Conservation (phyloP, 495 filamentous ascomycete species). For the Saxispiralis lemnorum region DNA sequence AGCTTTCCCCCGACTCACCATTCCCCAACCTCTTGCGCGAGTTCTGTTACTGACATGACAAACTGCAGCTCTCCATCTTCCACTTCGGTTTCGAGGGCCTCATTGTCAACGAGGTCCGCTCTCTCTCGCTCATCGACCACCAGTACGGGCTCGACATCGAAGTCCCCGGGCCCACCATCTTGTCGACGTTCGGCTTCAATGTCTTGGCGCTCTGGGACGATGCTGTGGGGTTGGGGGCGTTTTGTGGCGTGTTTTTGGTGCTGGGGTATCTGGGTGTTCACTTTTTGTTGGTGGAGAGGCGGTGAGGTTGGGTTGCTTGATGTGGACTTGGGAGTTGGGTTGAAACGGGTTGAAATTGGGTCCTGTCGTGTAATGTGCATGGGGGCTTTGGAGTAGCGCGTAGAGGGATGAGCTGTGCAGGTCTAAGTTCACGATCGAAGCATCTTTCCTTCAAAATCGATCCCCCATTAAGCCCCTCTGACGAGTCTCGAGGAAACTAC, state of each 20-base stretch:
- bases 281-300: conserved; percentile 76
- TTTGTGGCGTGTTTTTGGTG: conserved; percentile 68
- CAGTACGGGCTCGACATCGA: conserved; percentile 90
- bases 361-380: no score
- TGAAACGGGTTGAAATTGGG: no score
- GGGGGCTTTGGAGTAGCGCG: no score
- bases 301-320: no score
- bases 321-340: no score
- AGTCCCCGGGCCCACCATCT: conserved; percentile 82
- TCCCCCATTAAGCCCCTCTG: no score
- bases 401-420: no score
- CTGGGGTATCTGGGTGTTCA: conserved; percentile 90
- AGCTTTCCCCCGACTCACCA: conserved; percentile 18
- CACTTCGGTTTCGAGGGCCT: conserved; percentile 94
- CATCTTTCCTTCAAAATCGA: no score
- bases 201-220: conserved; percentile 71
- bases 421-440: no score
- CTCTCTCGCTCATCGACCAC: conserved; percentile 72
- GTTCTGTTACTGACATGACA: background rate
- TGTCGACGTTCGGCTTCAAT: conserved; percentile 85
- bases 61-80: conserved; percentile 76
- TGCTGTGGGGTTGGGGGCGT: conserved; percentile 61
- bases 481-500: no score
- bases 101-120: conserved; percentile 94
- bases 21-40: background rate